Evolutionary conservation across 2,329 filamentous ascomycete species (phyloP), one percentile per base, ranked within the genome.

Genomic region (Epichloe baconii): DNA sequence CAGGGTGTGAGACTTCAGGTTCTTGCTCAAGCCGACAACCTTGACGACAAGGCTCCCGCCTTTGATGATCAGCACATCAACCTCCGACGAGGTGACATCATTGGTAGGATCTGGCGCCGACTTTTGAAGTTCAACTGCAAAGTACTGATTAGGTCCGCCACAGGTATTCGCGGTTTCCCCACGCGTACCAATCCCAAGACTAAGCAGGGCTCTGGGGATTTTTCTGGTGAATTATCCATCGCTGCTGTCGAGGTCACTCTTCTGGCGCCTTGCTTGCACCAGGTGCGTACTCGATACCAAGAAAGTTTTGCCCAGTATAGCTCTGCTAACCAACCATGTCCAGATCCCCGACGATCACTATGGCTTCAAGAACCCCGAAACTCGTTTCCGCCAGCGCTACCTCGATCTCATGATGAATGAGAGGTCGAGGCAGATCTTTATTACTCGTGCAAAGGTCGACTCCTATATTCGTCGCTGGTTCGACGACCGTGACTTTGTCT

Each of bases 391-490:
- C 61, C 87, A 95, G 73, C 81, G 91, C 54, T 95, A 95, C 68
- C 81, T 98, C 49, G 93, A 98, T 68, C 75, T 98, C 60, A 93
- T 98, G 70, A 95, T 97, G 85, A 96, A 98, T 71, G 86, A 95
- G 63, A 77, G 77, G 55, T 88, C 86, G 44, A 82, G 89, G 51
- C 79, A 94, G 54, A 85, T 90, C 52, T 86, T 97, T 68, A 77
- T 88, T 62, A 89, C 86, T 40, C 81, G 93, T 51, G 82, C 88
- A 62, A 89, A 88, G 78, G 90, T 97, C 63, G 81, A 95, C 64
- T 82, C 80, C 55, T 96, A 88, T 66, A 85, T 98, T 58, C 87
- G 93, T 59, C 79, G 80, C 61, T 98, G 85, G 76, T 88, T 98
- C 60, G 87, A 96, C 62, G 79, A 84, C 59, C 79, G 85, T 50